Base-by-base conservation (phyloP, 495 filamentous ascomycete species). In the Apiosordaria backusii region DNA sequence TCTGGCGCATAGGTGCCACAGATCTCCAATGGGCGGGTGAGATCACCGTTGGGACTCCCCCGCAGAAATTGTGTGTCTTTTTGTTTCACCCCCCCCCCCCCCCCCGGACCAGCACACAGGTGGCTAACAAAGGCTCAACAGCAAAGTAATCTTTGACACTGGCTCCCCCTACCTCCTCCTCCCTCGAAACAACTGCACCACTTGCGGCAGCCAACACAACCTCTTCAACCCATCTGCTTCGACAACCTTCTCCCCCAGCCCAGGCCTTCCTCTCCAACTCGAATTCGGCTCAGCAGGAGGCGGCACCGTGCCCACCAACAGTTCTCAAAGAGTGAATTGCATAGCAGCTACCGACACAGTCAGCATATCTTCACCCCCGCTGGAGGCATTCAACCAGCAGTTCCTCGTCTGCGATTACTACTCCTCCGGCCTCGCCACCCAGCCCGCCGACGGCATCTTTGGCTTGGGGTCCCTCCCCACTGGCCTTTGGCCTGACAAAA, bases 401-500 rank as follows among this genome's bases (percentile, higher is more conserved):
- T 70, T 77, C 67, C 22, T 71, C 53, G 24, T 67, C 22, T 72
- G 70, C 59, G 57, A 76, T 57, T 50, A 55, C 16, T 75, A 73
- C 64, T 69, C 62, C 29, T 67, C 62, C 2, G 66, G 61, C 1
- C 61, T 76, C 9, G 59, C 67, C 9, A 25, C 26, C n/a, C 67
- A 74, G 40, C 59, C 60, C 0, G 70, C 75, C 13, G 77, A 79
- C 57, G 74, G 74, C 13, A 73, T 79, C 59, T 66, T 79, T 24
- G 77, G 77, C 27, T 62, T 79, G 19, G 68, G 68, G 6, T 70
- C 67, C 0, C 57, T 59, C 0, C 27, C 64, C 4, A 23, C 27
- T 22, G 55, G 62, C 7, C 60, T 63, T 1, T 60, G 64, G 52
- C 55, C 45, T 27, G 52, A 52, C 54, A 40, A 54, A 9, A 4